Evolutionary conservation across 1,284 basidiomycete genomes (phyloP).

Genomic region (Somion occarium): DNA sequence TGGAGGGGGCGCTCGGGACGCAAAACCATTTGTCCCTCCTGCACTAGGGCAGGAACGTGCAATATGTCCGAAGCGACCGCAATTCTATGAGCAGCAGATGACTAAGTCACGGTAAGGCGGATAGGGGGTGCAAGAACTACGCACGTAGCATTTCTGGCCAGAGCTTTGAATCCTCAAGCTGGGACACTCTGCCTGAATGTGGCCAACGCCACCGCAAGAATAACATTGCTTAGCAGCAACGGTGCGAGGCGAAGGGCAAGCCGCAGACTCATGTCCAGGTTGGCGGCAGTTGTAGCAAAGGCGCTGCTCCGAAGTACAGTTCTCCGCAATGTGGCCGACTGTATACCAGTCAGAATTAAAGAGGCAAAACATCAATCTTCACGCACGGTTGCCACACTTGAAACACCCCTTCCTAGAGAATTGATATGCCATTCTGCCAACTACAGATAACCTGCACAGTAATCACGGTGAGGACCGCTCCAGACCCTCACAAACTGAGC

Average conservation of each 20-base stretch:
- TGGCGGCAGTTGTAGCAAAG: slow-evolving; percentile 92
- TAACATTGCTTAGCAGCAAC: slow-evolving; percentile 77
- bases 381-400: slow-evolving; percentile 81
- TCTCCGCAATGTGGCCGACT: slow-evolving; percentile 91
- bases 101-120: slow-evolving; percentile 2
- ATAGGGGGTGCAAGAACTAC: slow-evolving; percentile 9
- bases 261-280: slow-evolving; percentile 85
- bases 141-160: slow-evolving; percentile 81
- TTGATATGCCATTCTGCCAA: slow-evolving; percentile 63
- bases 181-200: slow-evolving; percentile 82
- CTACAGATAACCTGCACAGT: slow-evolving; percentile 22
- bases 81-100: slow-evolving; percentile 45
- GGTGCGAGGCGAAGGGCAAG: slow-evolving; percentile 80
- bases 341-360: slow-evolving; percentile 15
- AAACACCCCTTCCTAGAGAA: slow-evolving; percentile 82
- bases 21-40: slow-evolving; percentile 43
- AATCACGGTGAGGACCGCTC: slow-evolving; percentile 7
- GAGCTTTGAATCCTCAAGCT: slow-evolving; percentile 64
- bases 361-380: slow-evolving; percentile 12
- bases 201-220: slow-evolving; percentile 72
- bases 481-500: neutral
- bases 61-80: slow-evolving; percentile 77
- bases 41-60: slow-evolving; percentile 67
- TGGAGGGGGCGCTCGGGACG: slow-evolving; percentile 63
- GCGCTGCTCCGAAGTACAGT: slow-evolving; percentile 80